Percentiles rank a stretch among this genome's conserved stretches.
phyloP scores from a whole-genome alignment of 2,329 filamentous ascomycete genomes.

The Thermothelomyces thermophilus region DNA sequence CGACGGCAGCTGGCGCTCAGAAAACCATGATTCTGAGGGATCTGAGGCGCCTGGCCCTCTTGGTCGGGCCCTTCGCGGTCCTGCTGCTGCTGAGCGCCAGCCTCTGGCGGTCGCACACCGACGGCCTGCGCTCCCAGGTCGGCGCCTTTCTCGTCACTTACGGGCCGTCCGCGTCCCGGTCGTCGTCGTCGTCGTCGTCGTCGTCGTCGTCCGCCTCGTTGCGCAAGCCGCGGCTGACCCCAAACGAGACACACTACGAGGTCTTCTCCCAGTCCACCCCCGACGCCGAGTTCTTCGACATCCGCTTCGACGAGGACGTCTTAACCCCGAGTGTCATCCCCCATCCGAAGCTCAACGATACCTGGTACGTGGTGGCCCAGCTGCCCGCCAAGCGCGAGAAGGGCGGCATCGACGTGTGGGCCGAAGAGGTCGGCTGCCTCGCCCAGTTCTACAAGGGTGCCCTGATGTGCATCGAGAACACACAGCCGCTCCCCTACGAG shows the following conservation, averaged over 20 bases:
- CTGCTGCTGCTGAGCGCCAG: constrained; percentile 28
- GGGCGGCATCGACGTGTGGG: constrained; percentile 28
- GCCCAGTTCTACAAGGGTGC: constrained; percentile 34
- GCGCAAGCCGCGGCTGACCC: constrained; percentile 1
- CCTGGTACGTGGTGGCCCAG: constrained; percentile 48
- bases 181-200: background rate
- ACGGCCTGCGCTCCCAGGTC: constrained; percentile 10
- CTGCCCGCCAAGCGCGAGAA: constrained; percentile 26
- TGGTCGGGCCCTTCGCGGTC: constrained; percentile 27
- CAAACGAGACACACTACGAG: constrained; percentile 29
- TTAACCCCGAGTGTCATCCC: constrained; percentile 54
- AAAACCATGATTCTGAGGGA: constrained; percentile 16
- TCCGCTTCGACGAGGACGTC: constrained; percentile 39
- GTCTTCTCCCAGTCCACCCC: constrained; percentile 42
- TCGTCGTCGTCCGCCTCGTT: background rate
- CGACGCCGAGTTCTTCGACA: constrained; percentile 42
- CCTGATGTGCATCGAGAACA: constrained; percentile 37
- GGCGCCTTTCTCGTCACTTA: constrained; percentile 8
- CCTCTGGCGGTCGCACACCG: constrained; percentile 17
- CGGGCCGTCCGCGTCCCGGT: background rate
- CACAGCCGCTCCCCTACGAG: constrained; percentile 39
- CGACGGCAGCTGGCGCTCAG: background rate
- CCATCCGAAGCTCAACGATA: constrained; percentile 41
- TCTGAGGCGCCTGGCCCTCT: constrained; percentile 22
- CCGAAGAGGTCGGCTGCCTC: constrained; percentile 35